These are phyloP conservation scores for Rutstroemia sp. DNA, from an alignment of 2,329 filamentous ascomycete genomes.

Conservation along the genomic window DNA sequence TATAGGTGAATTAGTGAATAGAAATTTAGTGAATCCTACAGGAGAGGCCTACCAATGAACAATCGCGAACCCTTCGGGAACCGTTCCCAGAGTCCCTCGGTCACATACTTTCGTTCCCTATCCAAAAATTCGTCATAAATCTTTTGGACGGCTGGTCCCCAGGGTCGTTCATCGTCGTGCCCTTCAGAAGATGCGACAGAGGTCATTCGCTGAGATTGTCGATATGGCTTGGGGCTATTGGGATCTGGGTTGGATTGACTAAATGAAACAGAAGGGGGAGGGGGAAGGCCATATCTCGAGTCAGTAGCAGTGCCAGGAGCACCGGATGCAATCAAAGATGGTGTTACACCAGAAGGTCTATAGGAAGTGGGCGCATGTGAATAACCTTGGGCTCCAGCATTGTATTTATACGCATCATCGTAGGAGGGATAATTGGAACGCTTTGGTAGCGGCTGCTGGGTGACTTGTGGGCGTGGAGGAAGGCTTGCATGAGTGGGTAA, in stretches of 20 bases:
- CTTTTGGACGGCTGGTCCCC: constrained; percentile 48
- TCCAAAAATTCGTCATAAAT: constrained; percentile 66
- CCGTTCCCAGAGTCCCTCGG: constrained; percentile 72
- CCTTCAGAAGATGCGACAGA: constrained; percentile 21
- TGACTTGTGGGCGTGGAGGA: constrained; percentile 29
- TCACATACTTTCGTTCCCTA: constrained; percentile 68
- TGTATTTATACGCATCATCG: constrained; percentile 29
- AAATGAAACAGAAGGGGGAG: constrained; percentile 29
- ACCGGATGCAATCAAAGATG: constrained; percentile 27
- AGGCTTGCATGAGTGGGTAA: constrained; percentile 30
- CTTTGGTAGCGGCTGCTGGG: constrained; percentile 18
- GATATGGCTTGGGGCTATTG: constrained; percentile 19
- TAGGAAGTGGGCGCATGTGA: constrained; percentile 23
- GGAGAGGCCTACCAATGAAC: constrained; percentile 61
- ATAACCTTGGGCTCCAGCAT: constrained; percentile 23
- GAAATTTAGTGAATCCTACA: constrained; percentile 22
- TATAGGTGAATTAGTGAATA: constrained; percentile 30
- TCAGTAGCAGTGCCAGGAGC: constrained; percentile 30
- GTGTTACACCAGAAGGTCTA: constrained; percentile 26
- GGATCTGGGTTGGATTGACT: constrained; percentile 16
- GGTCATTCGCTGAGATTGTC: constrained; percentile 17
- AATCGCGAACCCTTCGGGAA: constrained; percentile 72
- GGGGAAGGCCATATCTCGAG: constrained; percentile 27
- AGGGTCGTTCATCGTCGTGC: constrained; percentile 26
- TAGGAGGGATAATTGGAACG: constrained; percentile 15